These are phyloP conservation scores for Podaxis sp. DNA, from an alignment of 768 basidiomycete genomes.

Conservation along the genomic window DNA sequence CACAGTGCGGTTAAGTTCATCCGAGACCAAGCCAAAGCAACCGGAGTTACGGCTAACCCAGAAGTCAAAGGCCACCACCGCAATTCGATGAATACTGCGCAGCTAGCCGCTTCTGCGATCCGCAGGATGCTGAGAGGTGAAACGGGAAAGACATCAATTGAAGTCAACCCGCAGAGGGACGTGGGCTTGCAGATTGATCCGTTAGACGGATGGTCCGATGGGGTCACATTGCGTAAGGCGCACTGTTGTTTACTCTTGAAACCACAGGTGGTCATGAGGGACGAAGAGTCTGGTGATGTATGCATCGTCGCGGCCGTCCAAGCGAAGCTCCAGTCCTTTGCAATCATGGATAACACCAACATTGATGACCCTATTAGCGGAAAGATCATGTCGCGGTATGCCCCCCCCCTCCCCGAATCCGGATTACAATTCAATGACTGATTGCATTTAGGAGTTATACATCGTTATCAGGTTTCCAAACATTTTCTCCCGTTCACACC, in stretches of 20 bases:
- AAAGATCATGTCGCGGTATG: slow-evolving; percentile 79
- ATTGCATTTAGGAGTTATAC: slow-evolving; percentile 60
- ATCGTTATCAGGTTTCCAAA: slow-evolving; percentile 76
- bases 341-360: slow-evolving; percentile 76
- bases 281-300: slow-evolving; percentile 47
- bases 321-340: slow-evolving; percentile 72
- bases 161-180: slow-evolving; percentile 24
- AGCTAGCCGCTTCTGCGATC: slow-evolving; percentile 62
- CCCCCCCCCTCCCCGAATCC: not conserved
- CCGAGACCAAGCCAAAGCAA: slow-evolving; percentile 67
- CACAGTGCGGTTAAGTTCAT: slow-evolving; percentile 81
- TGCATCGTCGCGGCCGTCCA: slow-evolving; percentile 78
- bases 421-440: not conserved
- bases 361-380: slow-evolving; percentile 81
- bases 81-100: slow-evolving; percentile 42
- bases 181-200: slow-evolving; percentile 44
- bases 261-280: slow-evolving; percentile 81
- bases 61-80: slow-evolving; percentile 23
- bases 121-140: slow-evolving; percentile 62
- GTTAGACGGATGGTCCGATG: slow-evolving; percentile 68
- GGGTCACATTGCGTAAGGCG: slow-evolving; percentile 62
- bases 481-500: slow-evolving; percentile 66
- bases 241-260: slow-evolving; percentile 86
- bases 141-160: slow-evolving; percentile 41
- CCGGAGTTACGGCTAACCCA: slow-evolving; percentile 21